phyloP scores from a whole-genome alignment of 371 early-diverging fungal species.

The Rhizopus delemar region DNA sequence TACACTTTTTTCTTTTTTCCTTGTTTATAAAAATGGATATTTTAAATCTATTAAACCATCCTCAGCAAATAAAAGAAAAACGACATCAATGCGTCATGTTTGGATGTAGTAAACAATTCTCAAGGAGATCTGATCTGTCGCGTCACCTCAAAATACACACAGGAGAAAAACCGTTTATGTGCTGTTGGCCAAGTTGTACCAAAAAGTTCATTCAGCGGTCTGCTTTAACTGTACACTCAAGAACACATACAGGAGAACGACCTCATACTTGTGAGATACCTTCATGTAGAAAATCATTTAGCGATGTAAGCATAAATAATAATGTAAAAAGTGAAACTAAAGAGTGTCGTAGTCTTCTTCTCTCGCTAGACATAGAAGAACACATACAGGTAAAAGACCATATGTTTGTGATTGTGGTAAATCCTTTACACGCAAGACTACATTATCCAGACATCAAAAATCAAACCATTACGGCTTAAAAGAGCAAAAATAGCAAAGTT shows the following conservation, averaged over 20 bases:
- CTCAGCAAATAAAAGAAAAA: conserved; percentile 3
- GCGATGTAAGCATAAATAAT: conserved; percentile 36
- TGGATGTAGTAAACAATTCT: conserved; percentile 69
- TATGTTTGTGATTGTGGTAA: conserved; percentile 56
- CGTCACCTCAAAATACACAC: conserved; percentile 79
- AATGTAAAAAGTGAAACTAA: not conserved
- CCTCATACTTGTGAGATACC: conserved; percentile 71
- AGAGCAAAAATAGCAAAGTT: not conserved
- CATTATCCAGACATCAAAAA: conserved; percentile 64
- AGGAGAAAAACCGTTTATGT: conserved; percentile 71
- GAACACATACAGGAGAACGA: conserved; percentile 81
- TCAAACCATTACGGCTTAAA: conserved; percentile 10
- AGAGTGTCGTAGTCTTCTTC: conserved; percentile 41
- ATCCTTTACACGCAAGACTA: conserved; percentile 69
- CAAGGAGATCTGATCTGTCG: conserved; percentile 75
- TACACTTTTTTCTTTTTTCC: not conserved
- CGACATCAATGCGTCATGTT: conserved; percentile 58
- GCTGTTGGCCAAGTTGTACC: conserved; percentile 64
- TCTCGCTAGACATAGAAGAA: conserved; percentile 48
- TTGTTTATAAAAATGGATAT: conserved; percentile 21
- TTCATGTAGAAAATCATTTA: conserved; percentile 61
- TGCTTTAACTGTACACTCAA: conserved; percentile 74
- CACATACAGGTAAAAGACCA: conserved; percentile 49
- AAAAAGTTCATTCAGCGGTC: conserved; percentile 81
- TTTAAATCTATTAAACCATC: conserved; percentile 24